phyloP scores from a whole-genome alignment of 1,284 basidiomycete genomes.

The Ceratobasidium sp. region DNA sequence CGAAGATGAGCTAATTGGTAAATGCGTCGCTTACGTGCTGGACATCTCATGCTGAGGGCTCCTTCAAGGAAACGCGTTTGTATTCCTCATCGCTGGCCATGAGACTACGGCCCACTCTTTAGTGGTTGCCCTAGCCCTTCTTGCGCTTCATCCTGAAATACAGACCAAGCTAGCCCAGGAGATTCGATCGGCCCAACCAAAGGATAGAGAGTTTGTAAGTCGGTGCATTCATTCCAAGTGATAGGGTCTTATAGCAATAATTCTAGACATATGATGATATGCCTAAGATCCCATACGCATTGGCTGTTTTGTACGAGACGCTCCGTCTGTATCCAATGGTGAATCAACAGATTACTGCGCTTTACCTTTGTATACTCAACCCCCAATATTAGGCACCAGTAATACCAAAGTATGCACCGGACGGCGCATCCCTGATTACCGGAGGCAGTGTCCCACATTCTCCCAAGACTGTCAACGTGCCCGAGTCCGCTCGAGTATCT shows the following conservation, averaged over 20 bases:
- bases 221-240: slow-evolving; percentile 54
- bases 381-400: slow-evolving; percentile 50
- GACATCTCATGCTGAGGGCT: not conserved
- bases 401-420: slow-evolving; percentile 60
- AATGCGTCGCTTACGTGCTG: slow-evolving; percentile 34
- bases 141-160: slow-evolving; percentile 63
- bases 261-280: slow-evolving; percentile 62
- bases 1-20: slow-evolving; percentile 61
- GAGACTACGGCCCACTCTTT: slow-evolving; percentile 66
- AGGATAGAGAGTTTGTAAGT: slow-evolving; percentile 46
- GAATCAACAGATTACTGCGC: slow-evolving; percentile 43
- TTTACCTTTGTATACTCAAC: slow-evolving; percentile 10
- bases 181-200: slow-evolving; percentile 50
- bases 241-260: not conserved
- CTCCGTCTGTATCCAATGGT: slow-evolving; percentile 67
- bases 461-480: slow-evolving; percentile 53
- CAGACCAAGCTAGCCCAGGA: slow-evolving; percentile 67
- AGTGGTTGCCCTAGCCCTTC: slow-evolving; percentile 61
- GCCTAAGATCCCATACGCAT: slow-evolving; percentile 54
- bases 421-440: slow-evolving; percentile 55
- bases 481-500: slow-evolving; percentile 54
- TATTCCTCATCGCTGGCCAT: slow-evolving; percentile 66
- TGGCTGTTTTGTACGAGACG: slow-evolving; percentile 65
- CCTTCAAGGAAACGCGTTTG: slow-evolving; percentile 61
- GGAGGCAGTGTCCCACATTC: slow-evolving; percentile 48